Base-by-base conservation (phyloP, 1,139 yeast species). In the Suhomyces choctaworum region DNA sequence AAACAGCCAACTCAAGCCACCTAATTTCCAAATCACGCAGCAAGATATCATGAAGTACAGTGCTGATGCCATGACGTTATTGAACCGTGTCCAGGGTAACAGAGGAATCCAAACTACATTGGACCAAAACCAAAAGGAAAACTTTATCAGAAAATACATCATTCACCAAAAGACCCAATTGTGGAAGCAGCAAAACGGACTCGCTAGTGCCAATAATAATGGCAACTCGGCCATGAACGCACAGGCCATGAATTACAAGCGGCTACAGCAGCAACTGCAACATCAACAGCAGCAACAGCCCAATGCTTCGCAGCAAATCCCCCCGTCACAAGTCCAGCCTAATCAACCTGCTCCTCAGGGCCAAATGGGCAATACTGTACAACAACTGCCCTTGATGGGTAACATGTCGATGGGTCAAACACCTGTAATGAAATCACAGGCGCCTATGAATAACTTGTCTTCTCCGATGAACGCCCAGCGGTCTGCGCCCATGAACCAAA, bases 1-100 rank as follows among this genome's bases (percentile, higher is more conserved):
- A 17, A 26, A 34, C 11, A 40, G 37, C 5, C 50, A 42, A 13
- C 47, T 31, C 12, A 62, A 60, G 36, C 66, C 65, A 1, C 74
- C 75, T 4, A 60, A 59, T 37, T 58, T 67, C 37, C 64, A 56
- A 35, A 61, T 70, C 31, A 65, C 74, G 4, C 64, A 63, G 16
- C 73, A 70, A 34, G 76, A 70, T 41, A 58, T 66, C 32, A 52
- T 60, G 42, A 66, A 66, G 42, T 67, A 69, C 47, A 60, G 65
- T 22, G 54, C 64, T 6, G 75, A 68, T 34, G 76, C 76, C 1
- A 56, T 70, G 64, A 52, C 60, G 10, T 51, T 68, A 24, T 59
- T 70, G 36, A 42, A 55, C 15, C 54, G 68, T 32, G 54, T 70
- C 29, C 74, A 69, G 40, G 65, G 66, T 20, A 66, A 60, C 37